phyloP scores from a whole-genome alignment of 2,329 filamentous ascomycete genomes.

The Knoxdaviesia proteae region DNA sequence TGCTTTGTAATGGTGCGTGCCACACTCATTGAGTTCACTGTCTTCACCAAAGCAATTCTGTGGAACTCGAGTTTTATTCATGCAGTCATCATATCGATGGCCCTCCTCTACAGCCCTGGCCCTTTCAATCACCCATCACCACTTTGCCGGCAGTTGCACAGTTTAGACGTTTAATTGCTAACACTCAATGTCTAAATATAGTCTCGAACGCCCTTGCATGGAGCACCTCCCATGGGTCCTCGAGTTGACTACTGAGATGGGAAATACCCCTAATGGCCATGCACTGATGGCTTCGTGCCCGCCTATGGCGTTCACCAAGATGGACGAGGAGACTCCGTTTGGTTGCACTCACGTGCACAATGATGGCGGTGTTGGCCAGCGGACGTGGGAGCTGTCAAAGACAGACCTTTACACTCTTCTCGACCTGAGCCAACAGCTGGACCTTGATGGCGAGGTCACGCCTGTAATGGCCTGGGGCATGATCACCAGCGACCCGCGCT shows the following conservation, averaged over 20 bases:
- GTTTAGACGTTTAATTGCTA: no score
- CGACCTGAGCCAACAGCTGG: conserved; percentile 62
- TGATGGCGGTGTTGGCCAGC: conserved; percentile 29
- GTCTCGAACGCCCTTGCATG: conserved; percentile 83
- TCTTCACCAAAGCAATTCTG: no score
- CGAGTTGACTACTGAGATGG: conserved; percentile 33
- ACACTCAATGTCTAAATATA: conserved; percentile 20
- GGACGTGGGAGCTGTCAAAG: conserved; percentile 63
- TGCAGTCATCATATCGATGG: no score
- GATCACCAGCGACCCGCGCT: conserved; percentile 50
- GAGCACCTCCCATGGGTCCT: conserved; percentile 68
- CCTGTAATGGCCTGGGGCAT: conserved; percentile 90
- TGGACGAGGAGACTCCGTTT: conserved; percentile 30
- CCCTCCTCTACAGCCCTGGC: no score
- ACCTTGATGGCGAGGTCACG: conserved; percentile 77
- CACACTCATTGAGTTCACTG: no score
- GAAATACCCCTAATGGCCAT: conserved; percentile 61
- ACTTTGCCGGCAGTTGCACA: conserved; percentile 5
- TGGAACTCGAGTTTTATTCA: no score
- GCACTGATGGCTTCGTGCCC: conserved; percentile 86
- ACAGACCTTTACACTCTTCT: conserved; percentile 62
- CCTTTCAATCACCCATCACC: no score
- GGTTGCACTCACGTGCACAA: conserved; percentile 20
- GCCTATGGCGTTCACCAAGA: conserved; percentile 37
- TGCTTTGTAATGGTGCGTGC: no score